phyloP scores from a whole-genome alignment of 306 rosid genomes.

The Fragaria nilgerrensis region DNA sequence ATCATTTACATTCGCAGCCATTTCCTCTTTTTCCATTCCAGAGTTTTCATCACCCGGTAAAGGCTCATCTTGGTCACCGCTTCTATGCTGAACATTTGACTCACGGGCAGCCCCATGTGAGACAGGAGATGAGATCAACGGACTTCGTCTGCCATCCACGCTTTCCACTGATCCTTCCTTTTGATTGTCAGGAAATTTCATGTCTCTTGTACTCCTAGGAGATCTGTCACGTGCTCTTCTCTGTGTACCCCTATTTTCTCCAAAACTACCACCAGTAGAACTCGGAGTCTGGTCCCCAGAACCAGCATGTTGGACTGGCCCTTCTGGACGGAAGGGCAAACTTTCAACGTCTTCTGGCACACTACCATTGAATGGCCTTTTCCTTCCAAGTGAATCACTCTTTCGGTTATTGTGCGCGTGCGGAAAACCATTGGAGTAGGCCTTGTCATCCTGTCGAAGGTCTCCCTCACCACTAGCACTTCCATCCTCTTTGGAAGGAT shows the following conservation, averaged over 20 bases:
- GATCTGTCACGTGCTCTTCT: constrained; percentile 48
- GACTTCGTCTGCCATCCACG: constrained; percentile 54
- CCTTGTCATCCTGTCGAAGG: constrained; percentile 39
- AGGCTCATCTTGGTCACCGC: constrained; percentile 54
- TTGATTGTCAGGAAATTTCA: constrained; percentile 31
- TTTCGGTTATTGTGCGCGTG: constrained; percentile 41
- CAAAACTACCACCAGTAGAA: constrained; percentile 35
- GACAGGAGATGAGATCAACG: constrained; percentile 52
- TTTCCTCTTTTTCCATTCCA: constrained; percentile 55
- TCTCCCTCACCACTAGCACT: constrained; percentile 51
- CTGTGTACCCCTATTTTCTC: constrained; percentile 43
- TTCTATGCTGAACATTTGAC: constrained; percentile 59
- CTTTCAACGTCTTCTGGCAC: constrained; percentile 44
- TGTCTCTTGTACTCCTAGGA: constrained; percentile 42
- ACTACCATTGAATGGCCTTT: constrained; percentile 37
- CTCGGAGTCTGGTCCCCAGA: constrained; percentile 44
- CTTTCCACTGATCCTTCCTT: constrained; percentile 76
- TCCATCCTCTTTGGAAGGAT: constrained; percentile 48
- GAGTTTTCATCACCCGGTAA: constrained; percentile 56
- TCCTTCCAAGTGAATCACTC: constrained; percentile 59
- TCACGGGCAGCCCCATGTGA: constrained; percentile 41
- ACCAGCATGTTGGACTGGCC: constrained; percentile 37
- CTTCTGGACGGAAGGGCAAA: constrained; percentile 43
- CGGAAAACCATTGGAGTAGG: constrained; percentile 45
- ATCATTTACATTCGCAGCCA: constrained; percentile 30